A percentile compares a stretch with the other conserved stretches of the same genome.
Conservation (phyloP, 2,329 filamentous ascomycete genomes). For the Colletotrichum agaves region DNA sequence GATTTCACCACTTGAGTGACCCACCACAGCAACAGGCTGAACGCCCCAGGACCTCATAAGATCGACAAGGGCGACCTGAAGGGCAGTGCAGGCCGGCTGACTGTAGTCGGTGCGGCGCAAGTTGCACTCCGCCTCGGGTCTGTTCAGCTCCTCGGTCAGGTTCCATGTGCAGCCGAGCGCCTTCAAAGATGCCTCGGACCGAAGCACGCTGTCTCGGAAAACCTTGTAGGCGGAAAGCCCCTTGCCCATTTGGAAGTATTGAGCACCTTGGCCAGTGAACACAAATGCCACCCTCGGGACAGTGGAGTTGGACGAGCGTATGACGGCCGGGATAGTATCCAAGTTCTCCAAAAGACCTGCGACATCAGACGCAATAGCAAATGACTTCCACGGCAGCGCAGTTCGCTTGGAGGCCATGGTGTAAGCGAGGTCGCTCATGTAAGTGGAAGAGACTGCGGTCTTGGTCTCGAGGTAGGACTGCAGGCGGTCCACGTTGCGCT, state of each 20-base stretch:
- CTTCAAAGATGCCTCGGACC: constrained; percentile 39
- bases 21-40: constrained; percentile 44
- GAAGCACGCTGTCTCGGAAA: constrained; percentile 51
- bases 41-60: constrained; percentile 46
- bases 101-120: constrained; percentile 43
- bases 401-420: constrained; percentile 58
- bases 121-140: constrained; percentile 39
- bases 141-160: constrained; percentile 42
- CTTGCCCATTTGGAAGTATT: constrained; percentile 55
- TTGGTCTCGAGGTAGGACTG: constrained; percentile 51
- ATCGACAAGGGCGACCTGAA: constrained; percentile 55
- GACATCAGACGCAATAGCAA: constrained; percentile 52
- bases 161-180: constrained; percentile 35
- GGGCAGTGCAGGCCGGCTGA: constrained; percentile 54
- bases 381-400: constrained; percentile 54
- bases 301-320: constrained; percentile 43
- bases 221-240: constrained; percentile 53
- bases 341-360: constrained; percentile 12
- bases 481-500: constrained; percentile 51
- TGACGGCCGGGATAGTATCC: constrained; percentile 41
- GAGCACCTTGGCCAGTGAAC: constrained; percentile 57
- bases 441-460: constrained; percentile 49
- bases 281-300: constrained; percentile 51
- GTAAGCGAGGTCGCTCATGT: constrained; percentile 55
- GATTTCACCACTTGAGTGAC: constrained; percentile 54